Base-by-base conservation (phyloP, 352 stramenopile species). In the Phytophthora gonapodyides region DNA sequence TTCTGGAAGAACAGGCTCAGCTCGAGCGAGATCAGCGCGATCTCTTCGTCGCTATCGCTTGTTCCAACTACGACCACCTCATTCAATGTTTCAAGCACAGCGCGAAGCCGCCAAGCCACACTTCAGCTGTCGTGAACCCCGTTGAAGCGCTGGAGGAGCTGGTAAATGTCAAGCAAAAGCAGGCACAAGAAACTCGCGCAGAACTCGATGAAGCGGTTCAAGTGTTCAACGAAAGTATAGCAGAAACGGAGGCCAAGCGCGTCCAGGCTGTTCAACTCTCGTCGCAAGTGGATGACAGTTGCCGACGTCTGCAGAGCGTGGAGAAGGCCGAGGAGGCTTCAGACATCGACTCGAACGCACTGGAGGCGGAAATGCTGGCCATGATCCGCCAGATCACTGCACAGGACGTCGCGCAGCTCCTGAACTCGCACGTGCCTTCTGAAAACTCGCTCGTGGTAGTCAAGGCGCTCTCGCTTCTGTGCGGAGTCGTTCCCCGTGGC, bases 381-480 rank as follows among this genome's bases (percentile, higher is more conserved):
- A 64, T 86, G 46, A 88, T 90, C 34, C 74, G 80, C 1, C 67
- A 82, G 45, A 88, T 94, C 57, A 91, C 84, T 16, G 82, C 84
- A 40, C 74, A 87, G 27, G 80, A 91, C n/a, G 78, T 92, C n/a
- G 80, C 84, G 1, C 67, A 68, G 15, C 35, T 94, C 8, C 70
- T 94, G 1, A 89, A 88, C 49, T 61, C 71, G 0, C 61, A 86
- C 40, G 67, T 87, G 24, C 85, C 85, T 9, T 69, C 78, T 6
- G 73, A 74, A 8, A 67, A 69, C 7, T 75, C 68, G 3, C 57
- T 91, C 2, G 74, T 90, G 1, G 78, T 92, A 11, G 82, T 91
- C 53, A 92, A 92, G 46, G 76, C 82, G 10, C 75, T 94, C 13
- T 91, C 80, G n/a, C 57, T 94, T 53, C 73, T 91, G 11, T 85